Evolutionary conservation across 257 asterid species (phyloP).

Genomic region (Solanum stenotomum): DNA sequence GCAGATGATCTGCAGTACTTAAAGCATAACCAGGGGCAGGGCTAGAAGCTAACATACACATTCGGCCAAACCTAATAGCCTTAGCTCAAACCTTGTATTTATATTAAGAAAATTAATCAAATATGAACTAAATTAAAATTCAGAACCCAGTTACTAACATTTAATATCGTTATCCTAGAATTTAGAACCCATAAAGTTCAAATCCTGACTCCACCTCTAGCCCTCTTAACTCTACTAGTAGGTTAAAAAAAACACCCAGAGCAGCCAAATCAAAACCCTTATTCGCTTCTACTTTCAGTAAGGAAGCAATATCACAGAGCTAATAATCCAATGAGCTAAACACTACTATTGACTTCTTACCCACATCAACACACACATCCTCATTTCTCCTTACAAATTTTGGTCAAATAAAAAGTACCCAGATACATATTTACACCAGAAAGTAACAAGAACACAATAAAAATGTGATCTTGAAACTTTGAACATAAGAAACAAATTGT

Average conservation of each 20-base stretch:
- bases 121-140: not conserved
- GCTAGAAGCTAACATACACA: not conserved
- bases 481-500: not conserved
- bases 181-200: not conserved
- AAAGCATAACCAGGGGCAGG: not conserved
- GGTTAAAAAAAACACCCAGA: not conserved
- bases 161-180: not conserved
- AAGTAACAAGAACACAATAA: not conserved
- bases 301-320: not conserved
- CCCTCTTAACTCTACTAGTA: not conserved
- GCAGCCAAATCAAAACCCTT: not conserved
- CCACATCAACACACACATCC: not conserved
- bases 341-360: not conserved
- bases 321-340: not conserved
- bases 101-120: not conserved
- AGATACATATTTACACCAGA: not conserved
- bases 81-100: not conserved
- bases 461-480: slow-evolving; percentile 7
- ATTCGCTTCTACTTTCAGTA: not conserved
- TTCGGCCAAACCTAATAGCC: not conserved
- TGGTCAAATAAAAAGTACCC: not conserved
- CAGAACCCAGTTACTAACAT: not conserved
- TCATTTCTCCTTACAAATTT: not conserved
- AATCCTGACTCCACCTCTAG: not conserved
- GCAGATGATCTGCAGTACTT: not conserved